Percentiles rank a stretch among this genome's conserved stretches.
Conservation (phyloP, 1,284 basidiomycete species). For the Marasmius tenuissimus region DNA sequence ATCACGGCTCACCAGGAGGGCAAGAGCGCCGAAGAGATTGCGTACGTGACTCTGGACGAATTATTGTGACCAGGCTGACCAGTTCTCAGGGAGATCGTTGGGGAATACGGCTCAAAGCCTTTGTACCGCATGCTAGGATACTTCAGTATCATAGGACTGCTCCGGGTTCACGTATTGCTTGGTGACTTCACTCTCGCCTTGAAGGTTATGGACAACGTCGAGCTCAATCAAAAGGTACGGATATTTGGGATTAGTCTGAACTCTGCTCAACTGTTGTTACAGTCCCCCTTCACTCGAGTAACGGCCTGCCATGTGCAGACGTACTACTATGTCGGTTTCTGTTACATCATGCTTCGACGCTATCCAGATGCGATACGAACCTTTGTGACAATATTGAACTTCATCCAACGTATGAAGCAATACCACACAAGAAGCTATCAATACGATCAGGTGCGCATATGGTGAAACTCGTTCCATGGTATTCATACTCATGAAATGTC, state of each 20-base stretch:
- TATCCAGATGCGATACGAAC: conserved; percentile 95
- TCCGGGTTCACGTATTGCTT: conserved; percentile 93
- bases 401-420: conserved; percentile 89
- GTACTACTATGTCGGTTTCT: conserved; percentile 95
- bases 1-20: conserved; percentile 82
- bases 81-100: conserved; percentile 71
- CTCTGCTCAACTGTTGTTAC: conserved; percentile 12
- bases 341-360: conserved; percentile 92
- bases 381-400: conserved; percentile 92
- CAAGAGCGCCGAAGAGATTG: conserved; percentile 79
- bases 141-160: conserved; percentile 93
- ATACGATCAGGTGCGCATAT: conserved; percentile 75
- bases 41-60: conserved; percentile 47
- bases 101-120: conserved; percentile 88
- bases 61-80: background rate
- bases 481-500: background rate
- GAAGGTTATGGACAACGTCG: conserved; percentile 93
- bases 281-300: conserved; percentile 86
- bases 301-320: conserved; percentile 94
- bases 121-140: conserved; percentile 97
- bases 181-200: conserved; percentile 96
- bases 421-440: conserved; percentile 97
- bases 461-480: background rate
- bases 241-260: background rate
- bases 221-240: conserved; percentile 81